Base-by-base conservation (phyloP, 805 yeast genomes). In the Brettanomyces sp. region DNA sequence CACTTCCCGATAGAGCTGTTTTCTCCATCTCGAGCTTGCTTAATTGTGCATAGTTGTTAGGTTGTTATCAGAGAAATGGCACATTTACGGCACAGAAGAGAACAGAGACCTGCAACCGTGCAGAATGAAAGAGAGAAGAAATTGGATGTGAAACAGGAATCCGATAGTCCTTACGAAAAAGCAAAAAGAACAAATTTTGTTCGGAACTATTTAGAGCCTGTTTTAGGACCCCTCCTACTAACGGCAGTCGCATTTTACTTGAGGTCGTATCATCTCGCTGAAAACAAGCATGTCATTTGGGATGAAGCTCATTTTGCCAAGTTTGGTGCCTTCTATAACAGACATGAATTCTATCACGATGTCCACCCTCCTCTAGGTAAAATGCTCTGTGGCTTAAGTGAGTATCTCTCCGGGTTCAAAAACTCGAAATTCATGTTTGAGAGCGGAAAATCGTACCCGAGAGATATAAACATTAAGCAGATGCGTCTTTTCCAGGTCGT, bases 351-450 rank as follows among this genome's bases (percentile, higher is more conserved):
- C 62, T 91, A 90, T 64, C 95, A 87, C 62, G 99, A 91, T 65
- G 96, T 91, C 33, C 99, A 91, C 66, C 99, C 99, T 42, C 99
- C 99, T 1, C 70, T 91, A 56, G 98, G 97, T 22, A 91, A 91
- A 65, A 82, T 91, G 84, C 73, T 93, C 49, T 86, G 88, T 48
- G 98, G 95, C 0, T 70, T 87, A 37, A 81, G 90, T 39, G 97
- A 95, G 41, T 87, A 47, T 48, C 35, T 55, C 5, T 51, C 54
- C 3, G 58, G 58, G 6, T 52, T 52, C 66, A 80, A 89, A 59
- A 86, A 89, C 36, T 70, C 79, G n/a, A 56, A 55, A 5, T 85
- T 81, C 69, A 80, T 73, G 45, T 85, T 85, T 61, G 81, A 78
- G 28, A 75, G 84, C 44, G 93, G 93, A 14, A 71, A 70, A 36